phyloP scores from a whole-genome alignment of 768 basidiomycete species.

The Panellus pusillus region DNA sequence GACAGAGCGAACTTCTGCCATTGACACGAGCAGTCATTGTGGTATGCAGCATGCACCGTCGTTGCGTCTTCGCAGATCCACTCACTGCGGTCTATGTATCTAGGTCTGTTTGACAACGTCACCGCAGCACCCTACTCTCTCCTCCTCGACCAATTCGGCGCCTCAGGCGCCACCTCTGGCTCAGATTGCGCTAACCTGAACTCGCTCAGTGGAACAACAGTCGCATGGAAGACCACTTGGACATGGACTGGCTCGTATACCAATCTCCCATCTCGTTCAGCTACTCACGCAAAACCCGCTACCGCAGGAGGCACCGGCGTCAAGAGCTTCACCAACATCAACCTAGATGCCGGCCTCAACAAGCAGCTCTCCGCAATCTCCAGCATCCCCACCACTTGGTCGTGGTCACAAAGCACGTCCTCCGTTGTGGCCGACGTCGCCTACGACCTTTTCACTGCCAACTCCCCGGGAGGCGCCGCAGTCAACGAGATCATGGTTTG shows the following conservation, averaged over 20 bases:
- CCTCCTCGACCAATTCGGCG: constrained; percentile 16
- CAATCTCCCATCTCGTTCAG: background rate
- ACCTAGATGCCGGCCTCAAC: constrained; percentile 43
- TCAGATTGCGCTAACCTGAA: constrained; percentile 39
- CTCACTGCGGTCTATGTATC: background rate
- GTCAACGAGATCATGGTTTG: constrained; percentile 63
- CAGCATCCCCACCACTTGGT: constrained; percentile 55
- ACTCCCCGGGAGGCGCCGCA: constrained; percentile 45
- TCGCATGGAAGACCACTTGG: constrained; percentile 44
- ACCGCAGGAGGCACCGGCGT: constrained; percentile 44
- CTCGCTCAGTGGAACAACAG: constrained; percentile 28
- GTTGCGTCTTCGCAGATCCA: no score
- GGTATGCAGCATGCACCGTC: background rate
- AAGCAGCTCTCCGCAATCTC: constrained; percentile 52
- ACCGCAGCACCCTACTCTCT: constrained; percentile 8
- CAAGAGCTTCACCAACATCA: constrained; percentile 63
- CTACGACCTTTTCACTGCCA: constrained; percentile 65
- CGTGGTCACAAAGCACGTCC: constrained; percentile 49
- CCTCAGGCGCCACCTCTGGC: constrained; percentile 32
- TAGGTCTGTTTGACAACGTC: constrained; percentile 8
- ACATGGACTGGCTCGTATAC: constrained; percentile 29
- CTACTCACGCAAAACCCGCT: background rate
- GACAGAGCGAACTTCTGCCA: background rate
- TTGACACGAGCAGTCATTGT: constrained; percentile 17
- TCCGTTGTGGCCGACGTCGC: constrained; percentile 55